phyloP scores from a whole-genome alignment of 116 monocot species.

The Cymodocea nodosa region DNA sequence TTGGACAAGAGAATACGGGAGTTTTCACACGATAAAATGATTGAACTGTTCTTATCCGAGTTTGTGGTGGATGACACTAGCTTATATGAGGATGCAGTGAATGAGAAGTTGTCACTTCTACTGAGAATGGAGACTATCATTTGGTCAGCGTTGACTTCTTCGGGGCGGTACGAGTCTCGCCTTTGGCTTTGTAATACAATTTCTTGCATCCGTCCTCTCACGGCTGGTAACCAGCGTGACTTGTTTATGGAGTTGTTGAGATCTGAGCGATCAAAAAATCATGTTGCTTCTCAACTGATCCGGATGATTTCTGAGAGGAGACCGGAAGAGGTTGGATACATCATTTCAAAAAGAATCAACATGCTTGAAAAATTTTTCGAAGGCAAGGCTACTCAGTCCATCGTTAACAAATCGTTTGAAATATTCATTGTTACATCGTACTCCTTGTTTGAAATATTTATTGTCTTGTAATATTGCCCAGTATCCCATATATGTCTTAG shows the following conservation, averaged over 20 bases:
- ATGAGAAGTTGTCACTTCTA: constrained; percentile 37
- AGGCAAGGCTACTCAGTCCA: constrained; percentile 22
- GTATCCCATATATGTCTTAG: too few species aligned
- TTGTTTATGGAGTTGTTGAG: constrained; percentile 51
- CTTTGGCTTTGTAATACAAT: constrained; percentile 78
- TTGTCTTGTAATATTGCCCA: too few species aligned
- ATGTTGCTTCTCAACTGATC: constrained; percentile 49
- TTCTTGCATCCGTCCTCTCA: constrained; percentile 44
- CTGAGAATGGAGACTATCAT: constrained; percentile 47
- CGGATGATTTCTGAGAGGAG: constrained; percentile 67
- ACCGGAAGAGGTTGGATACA: constrained; percentile 42
- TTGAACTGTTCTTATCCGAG: constrained; percentile 31
- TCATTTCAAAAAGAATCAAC: constrained; percentile 47
- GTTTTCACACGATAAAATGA: not conserved
- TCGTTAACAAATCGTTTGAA: too few species aligned
- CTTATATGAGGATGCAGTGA: constrained; percentile 18
- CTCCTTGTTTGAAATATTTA: not conserved
- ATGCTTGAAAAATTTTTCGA: constrained; percentile 79
- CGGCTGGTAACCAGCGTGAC: constrained; percentile 18
- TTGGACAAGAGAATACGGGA: not conserved
- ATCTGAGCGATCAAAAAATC: constrained; percentile 27
- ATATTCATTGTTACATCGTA: too few species aligned
- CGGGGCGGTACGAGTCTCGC: constrained; percentile 57
- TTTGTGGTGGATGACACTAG: constrained; percentile 6
- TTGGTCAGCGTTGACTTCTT: constrained; percentile 37